Evolutionary conservation across 148 eudicot species (phyloP), one percentile per base, ranked within the genome.

Genomic region (Mesembryanthemum crystallinum): DNA sequence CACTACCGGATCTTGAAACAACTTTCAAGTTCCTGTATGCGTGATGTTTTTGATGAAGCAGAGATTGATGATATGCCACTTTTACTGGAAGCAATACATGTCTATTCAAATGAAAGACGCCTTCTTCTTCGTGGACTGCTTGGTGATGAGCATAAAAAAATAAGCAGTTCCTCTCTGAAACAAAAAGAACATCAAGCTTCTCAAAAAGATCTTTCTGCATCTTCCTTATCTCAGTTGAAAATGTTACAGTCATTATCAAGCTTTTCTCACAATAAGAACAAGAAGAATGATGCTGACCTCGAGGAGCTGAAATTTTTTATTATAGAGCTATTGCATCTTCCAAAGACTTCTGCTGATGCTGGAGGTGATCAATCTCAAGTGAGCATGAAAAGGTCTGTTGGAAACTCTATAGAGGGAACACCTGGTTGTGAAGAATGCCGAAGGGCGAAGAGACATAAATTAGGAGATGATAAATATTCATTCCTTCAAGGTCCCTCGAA

Each of bases 351-450:
- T 29, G 21, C 57, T 28, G 91, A 83, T 39, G 33, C 85, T 35
- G 83, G 69, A 69, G 60, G 67, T 74, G 92, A 89, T 63, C 96
- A 88, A 67, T 78, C 90, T 59, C 89, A 78, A 64, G 91, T 80
- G 81, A 87, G 80, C 81, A 42, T 74, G 65, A 91, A 89, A 78
- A 85, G 83, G 83, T 67, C 91, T 42, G 80, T 69, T 82, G 88
- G 86, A 63, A 89, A 85, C 33, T 23, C 70, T 18, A 71, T 84
- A 72, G 94, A 89, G 79, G 93, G 85, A 83, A 82, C 98, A 75
- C 86, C 94, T 74, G 96, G 91, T 32, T 96, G 99, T 76, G 99
- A 96, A 87, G 99, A 96, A 83, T 96, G 99, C 76, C 88, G 81
- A 80, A 91, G 83, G 75, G 85, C 77, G 29, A 96, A 96, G 87